Base-by-base conservation (phyloP, 441 rosid genomes). In the Capsella rubella region DNA sequence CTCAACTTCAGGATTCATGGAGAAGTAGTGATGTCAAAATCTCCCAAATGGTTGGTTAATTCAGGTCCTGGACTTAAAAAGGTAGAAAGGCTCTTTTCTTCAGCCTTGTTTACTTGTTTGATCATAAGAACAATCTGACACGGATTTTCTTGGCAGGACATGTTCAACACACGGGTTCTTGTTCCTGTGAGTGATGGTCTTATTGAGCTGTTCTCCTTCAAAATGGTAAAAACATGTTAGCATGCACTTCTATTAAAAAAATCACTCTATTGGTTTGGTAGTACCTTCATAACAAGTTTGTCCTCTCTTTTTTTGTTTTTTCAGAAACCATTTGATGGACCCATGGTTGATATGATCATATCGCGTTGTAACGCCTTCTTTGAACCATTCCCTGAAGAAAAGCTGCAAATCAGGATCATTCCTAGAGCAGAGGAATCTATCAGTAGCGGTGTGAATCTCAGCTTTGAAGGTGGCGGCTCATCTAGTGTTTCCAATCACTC, bases 111-210 rank as follows among this genome's bases (percentile, higher is more conserved):
- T 5, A 25, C 54, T 50, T 31, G 13, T 58, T 57, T 43, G 43
- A 46, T 54, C 65, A 27, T 14, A 64, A 70, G 47, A 57, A 49
- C 32, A 39, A 6, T 69, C 53, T 55, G 58, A 40, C 43, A 40
- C 52, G 27, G 18, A 13, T 59, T 32, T 46, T 1, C 52, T 55
- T 62, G 10, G 62, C 89, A 89, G 90, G 89, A 84, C 56, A 16
- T 76, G 34, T 56, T 71, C n/a, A 90, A 88, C 53, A 92, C 99
- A 2, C 80, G 77, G 37, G 94, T 92, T 81, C 59, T 94, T 63
- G 81, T 93, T 61, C 97, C 96, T 3, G 87, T 90, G 16, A 47
- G 66, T 18, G 90, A 92, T 49, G 97, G 97, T 73, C 84, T 92
- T 8, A 21, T 94, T 61, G 97, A 94, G 91, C 89, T 94, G 46